Evolutionary conservation across 345 rosid genomes (phyloP).

Genomic region (Laguncularia racemosa): DNA sequence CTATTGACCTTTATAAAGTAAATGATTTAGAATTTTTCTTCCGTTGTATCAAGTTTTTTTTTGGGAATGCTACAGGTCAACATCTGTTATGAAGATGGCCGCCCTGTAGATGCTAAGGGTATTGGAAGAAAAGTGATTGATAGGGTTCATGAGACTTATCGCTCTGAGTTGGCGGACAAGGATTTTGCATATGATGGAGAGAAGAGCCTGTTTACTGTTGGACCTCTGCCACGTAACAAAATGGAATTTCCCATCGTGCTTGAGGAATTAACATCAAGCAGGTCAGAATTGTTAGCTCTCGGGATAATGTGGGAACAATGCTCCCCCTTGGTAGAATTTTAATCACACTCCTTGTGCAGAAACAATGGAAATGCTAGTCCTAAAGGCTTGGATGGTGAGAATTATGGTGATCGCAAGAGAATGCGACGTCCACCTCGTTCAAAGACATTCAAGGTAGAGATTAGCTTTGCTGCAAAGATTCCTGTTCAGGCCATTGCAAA

Average conservation of each 20-base stretch:
- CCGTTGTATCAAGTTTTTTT: neutral
- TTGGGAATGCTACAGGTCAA: slow-evolving; percentile 38
- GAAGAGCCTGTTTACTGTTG: slow-evolving; percentile 69
- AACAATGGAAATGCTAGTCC: slow-evolving; percentile 51
- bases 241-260: slow-evolving; percentile 72
- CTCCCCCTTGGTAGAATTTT: too few species aligned
- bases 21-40: too few species aligned
- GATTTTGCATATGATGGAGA: slow-evolving; percentile 93
- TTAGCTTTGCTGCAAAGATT: slow-evolving; percentile 68
- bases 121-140: slow-evolving; percentile 63
- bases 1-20: neutral
- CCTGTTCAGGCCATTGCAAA: slow-evolving; percentile 79
- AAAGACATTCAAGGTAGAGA: slow-evolving; percentile 57
- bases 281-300: slow-evolving; percentile 21
- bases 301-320: too few species aligned
- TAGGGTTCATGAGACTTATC: slow-evolving; percentile 62
- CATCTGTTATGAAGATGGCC: slow-evolving; percentile 70
- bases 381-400: slow-evolving; percentile 35
- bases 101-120: slow-evolving; percentile 70
- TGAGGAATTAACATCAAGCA: slow-evolving; percentile 52
- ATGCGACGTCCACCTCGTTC: slow-evolving; percentile 46
- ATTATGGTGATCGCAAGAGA: slow-evolving; percentile 54
- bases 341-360: slow-evolving; percentile 16
- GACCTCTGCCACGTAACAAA: slow-evolving; percentile 72
- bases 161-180: slow-evolving; percentile 44